Percentiles rank a stretch among this genome's conserved stretches.
Conservation (phyloP, 108 stramenopile genomes). For the Cyclotella distinguenda region DNA sequence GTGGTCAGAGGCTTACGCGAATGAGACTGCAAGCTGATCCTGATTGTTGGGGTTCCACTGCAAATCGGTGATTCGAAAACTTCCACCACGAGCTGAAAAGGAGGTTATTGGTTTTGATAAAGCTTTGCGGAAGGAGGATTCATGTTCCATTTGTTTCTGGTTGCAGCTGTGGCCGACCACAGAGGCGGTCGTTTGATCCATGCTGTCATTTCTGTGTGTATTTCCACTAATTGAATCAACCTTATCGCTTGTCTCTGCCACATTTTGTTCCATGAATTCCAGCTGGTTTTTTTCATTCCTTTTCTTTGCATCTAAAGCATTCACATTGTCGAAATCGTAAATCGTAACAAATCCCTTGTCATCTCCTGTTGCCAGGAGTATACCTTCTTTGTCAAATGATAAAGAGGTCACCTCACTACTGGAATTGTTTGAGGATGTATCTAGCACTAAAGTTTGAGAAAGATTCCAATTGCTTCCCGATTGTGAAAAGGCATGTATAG, state of each 20-base stretch:
- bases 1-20: constrained; percentile 15
- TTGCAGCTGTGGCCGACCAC: background rate
- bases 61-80: constrained; percentile 29
- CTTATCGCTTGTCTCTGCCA: background rate
- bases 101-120: constrained; percentile 20
- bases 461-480: constrained; percentile 24
- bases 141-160: background rate
- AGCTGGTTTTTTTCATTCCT: constrained; percentile 22
- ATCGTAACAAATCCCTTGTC: constrained; percentile 25
- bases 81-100: constrained; percentile 20
- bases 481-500: background rate
- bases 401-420: constrained; percentile 29
- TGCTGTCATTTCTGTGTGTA: background rate
- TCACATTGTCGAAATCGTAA: constrained; percentile 52
- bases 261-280: background rate
- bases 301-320: constrained; percentile 25
- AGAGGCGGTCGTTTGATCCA: background rate
- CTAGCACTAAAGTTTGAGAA: constrained; percentile 13
- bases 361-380: constrained; percentile 41
- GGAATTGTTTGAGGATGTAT: background rate
- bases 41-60: constrained; percentile 45
- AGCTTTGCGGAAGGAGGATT: background rate
- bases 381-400: constrained; percentile 42
- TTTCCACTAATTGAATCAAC: background rate
- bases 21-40: constrained; percentile 41